Evolutionary conservation across 2,329 filamentous ascomycete species (phyloP).

Genomic region (Ophiosphaerella herpotricha): DNA sequence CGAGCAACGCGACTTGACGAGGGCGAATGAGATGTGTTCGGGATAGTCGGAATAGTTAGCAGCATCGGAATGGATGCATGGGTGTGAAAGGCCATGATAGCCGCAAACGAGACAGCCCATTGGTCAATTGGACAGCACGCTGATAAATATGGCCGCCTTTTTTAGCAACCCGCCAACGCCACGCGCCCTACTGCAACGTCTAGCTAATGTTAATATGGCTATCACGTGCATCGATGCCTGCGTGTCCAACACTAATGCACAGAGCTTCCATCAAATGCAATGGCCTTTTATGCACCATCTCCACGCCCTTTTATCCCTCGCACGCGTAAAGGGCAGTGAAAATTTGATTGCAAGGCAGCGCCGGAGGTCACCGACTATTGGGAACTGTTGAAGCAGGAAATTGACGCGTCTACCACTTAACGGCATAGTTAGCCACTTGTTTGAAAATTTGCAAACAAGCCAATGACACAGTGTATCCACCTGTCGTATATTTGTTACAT

Average conservation of each 20-base stretch:
- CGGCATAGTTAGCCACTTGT: slow-evolving; percentile 18
- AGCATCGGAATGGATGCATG: slow-evolving; percentile 17
- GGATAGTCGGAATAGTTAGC: slow-evolving; percentile 14
- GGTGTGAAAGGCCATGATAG: slow-evolving; percentile 8
- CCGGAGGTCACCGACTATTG: slow-evolving; percentile 20
- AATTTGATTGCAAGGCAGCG: slow-evolving; percentile 13
- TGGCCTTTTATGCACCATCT: neutral
- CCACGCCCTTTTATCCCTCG: neutral
- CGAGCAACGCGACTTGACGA: too few relatives aligned
- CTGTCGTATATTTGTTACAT: slow-evolving; percentile 17
- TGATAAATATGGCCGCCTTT: slow-evolving; percentile 27
- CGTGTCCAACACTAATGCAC: slow-evolving; percentile 2
- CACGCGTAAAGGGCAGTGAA: neutral
- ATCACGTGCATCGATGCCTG: slow-evolving; percentile 7
- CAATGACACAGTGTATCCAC: slow-evolving; percentile 32
- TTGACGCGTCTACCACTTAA: slow-evolving; percentile 25
- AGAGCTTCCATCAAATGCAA: neutral
- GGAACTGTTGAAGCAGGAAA: slow-evolving; percentile 4
- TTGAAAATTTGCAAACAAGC: slow-evolving; percentile 25
- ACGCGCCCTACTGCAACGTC: slow-evolving; percentile 14
- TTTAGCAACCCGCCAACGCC: neutral
- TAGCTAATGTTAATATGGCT: slow-evolving; percentile 7
- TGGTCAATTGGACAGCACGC: slow-evolving; percentile 13
- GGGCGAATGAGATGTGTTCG: too few relatives aligned
- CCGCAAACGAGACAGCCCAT: slow-evolving; percentile 18